Conservation (phyloP, 2,329 filamentous ascomycete species). For the Hymenoscyphus scutula region DNA sequence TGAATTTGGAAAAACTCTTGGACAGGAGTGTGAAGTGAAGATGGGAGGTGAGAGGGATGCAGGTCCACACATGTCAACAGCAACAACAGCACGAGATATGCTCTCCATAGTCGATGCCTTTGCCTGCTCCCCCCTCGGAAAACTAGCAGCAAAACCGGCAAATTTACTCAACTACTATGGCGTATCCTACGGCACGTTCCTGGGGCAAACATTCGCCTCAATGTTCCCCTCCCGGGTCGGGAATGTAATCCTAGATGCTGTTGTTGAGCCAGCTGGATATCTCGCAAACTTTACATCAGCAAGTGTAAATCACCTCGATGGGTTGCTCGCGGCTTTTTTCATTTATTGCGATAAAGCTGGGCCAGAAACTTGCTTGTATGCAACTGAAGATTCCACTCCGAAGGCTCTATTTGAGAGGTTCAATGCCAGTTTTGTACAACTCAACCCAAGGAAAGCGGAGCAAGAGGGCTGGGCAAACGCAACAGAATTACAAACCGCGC, state of each 20-base stretch:
- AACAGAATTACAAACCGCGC: not conserved
- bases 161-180: not conserved
- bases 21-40: not conserved
- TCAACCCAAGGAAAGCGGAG: not conserved
- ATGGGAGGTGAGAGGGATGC: not conserved
- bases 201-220: not conserved
- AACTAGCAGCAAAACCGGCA: not conserved
- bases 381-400: not conserved
- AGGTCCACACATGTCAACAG: not conserved
- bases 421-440: not conserved
- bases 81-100: not conserved
- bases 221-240: not conserved
- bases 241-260: not conserved
- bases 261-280: not conserved
- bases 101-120: not conserved
- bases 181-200: not conserved
- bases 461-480: not conserved
- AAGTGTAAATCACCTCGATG: not conserved
- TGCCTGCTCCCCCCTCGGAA: not conserved
- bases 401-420: not conserved
- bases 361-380: not conserved
- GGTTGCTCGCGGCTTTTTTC: not conserved
- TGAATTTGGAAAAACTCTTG: not conserved
- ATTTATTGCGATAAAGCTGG: not conserved
- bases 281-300: not conserved